Conservation (phyloP, 148 eudicot genomes). For the Silene latifolia region DNA sequence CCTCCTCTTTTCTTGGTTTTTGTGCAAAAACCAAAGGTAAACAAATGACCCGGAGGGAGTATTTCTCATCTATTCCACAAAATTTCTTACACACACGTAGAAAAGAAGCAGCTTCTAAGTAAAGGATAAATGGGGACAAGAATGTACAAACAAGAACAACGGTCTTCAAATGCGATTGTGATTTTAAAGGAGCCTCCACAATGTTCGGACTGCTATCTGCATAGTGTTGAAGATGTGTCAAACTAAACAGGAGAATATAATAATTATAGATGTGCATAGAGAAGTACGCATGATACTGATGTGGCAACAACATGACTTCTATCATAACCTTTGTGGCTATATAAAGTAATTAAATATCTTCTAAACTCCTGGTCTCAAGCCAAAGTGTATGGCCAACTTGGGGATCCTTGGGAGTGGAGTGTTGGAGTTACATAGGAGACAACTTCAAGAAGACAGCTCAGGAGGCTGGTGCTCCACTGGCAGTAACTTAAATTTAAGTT, state of each 20-base stretch:
- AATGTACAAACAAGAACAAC: constrained; percentile 95
- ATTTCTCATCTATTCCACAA: neutral
- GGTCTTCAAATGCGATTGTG: constrained; percentile 50
- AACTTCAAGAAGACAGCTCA: neutral
- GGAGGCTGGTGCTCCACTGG: neutral
- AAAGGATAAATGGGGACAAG: constrained; percentile 32
- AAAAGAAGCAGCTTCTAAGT: neutral
- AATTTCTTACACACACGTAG: neutral
- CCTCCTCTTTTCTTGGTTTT: no score
- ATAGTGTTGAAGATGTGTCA: neutral
- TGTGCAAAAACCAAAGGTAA: no score
- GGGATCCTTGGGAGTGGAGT: neutral
- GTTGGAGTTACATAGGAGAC: neutral
- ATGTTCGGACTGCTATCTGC: constrained; percentile 38
- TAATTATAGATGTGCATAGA: constrained; percentile 1
- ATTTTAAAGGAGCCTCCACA: constrained; percentile 44
- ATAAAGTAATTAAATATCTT: neutral
- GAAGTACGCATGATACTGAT: constrained; percentile 1
- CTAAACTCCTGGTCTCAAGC: neutral
- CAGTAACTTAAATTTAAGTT: neutral
- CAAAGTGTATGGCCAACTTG: no score
- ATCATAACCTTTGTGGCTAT: neutral
- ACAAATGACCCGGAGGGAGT: no score
- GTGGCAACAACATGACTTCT: neutral
- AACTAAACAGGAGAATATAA: neutral